Evolutionary conservation across 345 rosid species (phyloP).

Genomic region (Nephelium lappaceum): DNA sequence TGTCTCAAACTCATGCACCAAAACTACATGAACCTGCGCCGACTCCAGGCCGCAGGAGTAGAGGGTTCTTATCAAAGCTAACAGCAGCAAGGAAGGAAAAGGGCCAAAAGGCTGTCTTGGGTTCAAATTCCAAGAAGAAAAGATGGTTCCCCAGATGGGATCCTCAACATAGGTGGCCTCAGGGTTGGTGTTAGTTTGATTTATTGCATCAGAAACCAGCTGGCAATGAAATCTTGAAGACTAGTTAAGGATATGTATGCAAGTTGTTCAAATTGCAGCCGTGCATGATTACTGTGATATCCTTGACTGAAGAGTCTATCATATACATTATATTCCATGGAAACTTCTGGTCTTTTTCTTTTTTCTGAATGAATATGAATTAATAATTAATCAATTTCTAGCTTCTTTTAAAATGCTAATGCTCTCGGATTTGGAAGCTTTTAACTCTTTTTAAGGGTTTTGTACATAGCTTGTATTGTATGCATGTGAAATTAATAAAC

Average conservation of each 20-base stretch:
- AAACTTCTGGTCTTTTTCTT: not conserved
- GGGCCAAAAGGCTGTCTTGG: conserved; percentile 24
- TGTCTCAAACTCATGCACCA: conserved; percentile 2
- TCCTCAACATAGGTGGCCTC: conserved; percentile 58
- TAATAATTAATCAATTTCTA: not conserved
- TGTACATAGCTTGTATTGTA: too few relatives aligned
- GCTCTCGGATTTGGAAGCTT: too few relatives aligned
- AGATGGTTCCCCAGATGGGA: conserved; percentile 55
- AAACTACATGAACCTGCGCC: conserved; percentile 17
- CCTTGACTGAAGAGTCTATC: not conserved
- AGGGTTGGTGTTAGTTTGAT: conserved; percentile 52
- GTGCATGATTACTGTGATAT: not conserved
- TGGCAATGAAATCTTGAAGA: not conserved
- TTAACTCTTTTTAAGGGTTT: too few relatives aligned
- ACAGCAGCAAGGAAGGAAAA: conserved; percentile 20
- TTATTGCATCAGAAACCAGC: not conserved
- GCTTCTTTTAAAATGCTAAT: not conserved
- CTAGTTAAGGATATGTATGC: not conserved
- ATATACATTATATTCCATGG: not conserved
- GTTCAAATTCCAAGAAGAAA: conserved; percentile 28
- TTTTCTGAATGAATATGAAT: not conserved
- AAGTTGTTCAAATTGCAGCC: not conserved
- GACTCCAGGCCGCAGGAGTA: conserved; percentile 14
- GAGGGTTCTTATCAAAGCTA: conserved; percentile 33
- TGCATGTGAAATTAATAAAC: too few relatives aligned